phyloP scores from a whole-genome alignment of 2,329 filamentous ascomycete species.

The Fusarium scirpi region DNA sequence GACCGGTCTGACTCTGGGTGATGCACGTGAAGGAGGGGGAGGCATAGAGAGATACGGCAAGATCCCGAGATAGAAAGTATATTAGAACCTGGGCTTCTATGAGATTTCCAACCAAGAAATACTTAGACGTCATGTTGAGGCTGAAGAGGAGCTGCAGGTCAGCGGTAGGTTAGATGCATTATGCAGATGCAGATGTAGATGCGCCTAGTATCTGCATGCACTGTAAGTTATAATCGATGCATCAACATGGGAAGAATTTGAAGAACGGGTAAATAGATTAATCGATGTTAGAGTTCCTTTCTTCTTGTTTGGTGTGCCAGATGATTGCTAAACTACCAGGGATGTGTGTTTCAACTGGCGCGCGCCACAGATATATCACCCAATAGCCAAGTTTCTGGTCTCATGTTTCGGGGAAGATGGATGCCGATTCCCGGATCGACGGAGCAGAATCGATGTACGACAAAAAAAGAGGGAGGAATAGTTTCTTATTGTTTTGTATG shows the following conservation, averaged over 20 bases:
- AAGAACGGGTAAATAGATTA: slow-evolving; percentile 3
- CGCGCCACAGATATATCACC: slow-evolving; percentile 39
- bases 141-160: slow-evolving; percentile 44
- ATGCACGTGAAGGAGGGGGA: slow-evolving; percentile 26
- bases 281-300: slow-evolving; percentile 2
- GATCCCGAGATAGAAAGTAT: slow-evolving; percentile 11
- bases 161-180: slow-evolving; percentile 38
- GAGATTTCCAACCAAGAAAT: neutral
- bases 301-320: slow-evolving; percentile 15
- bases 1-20: neutral
- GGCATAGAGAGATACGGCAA: slow-evolving; percentile 19
- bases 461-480: neutral
- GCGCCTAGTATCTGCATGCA: slow-evolving; percentile 6
- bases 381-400: slow-evolving; percentile 4
- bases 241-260: neutral
- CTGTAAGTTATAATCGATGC: neutral
- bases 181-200: slow-evolving; percentile 40
- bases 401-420: slow-evolving; percentile 34
- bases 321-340: slow-evolving; percentile 13
- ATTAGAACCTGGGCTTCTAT: neutral
- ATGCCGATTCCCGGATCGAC: slow-evolving; percentile 36
- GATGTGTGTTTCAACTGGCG: slow-evolving; percentile 46
- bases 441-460: slow-evolving; percentile 8
- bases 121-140: slow-evolving; percentile 40
- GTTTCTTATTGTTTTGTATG: neutral